A percentile compares a stretch with the other conserved stretches of the same genome.
phyloP scores from a whole-genome alignment of 768 basidiomycete species.

The Floccularia luteovirens region DNA sequence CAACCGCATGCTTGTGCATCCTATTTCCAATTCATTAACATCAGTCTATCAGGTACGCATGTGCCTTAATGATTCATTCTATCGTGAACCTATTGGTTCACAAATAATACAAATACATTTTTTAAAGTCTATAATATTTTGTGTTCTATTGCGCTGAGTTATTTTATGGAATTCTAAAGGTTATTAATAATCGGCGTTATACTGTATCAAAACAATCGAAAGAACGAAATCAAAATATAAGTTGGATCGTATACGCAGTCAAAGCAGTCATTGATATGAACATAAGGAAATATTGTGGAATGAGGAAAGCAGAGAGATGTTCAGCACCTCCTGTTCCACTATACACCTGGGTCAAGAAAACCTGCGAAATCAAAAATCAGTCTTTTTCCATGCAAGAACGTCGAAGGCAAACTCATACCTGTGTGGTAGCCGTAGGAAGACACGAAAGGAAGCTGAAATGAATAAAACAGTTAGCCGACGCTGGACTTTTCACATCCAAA shows the following conservation, averaged over 20 bases:
- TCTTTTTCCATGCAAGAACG: neutral
- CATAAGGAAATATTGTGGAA: conserved; percentile 54
- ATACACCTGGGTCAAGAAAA: conserved; percentile 58
- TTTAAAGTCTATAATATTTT: too few relatives aligned
- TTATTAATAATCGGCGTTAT: too few relatives aligned
- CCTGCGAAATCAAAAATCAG: conserved; percentile 21
- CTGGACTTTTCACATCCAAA: neutral
- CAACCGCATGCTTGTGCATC: too few relatives aligned
- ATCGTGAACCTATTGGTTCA: too few relatives aligned
- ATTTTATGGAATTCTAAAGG: too few relatives aligned
- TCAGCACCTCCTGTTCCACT: conserved; percentile 60
- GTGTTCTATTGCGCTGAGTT: too few relatives aligned
- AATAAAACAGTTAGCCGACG: neutral
- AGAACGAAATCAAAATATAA: conserved; percentile 25
- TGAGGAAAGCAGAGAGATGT: conserved; percentile 53
- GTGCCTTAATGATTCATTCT: too few relatives aligned
- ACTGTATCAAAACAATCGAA: neutral
- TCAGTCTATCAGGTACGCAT: too few relatives aligned
- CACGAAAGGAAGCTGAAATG: conserved; percentile 46
- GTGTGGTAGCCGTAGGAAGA: conserved; percentile 53
- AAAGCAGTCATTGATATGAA: conserved; percentile 41
- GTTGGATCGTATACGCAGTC: conserved; percentile 35
- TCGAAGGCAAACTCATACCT: conserved; percentile 23
- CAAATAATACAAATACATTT: too few relatives aligned
- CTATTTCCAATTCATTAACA: too few relatives aligned